Conservation (phyloP, 2,329 filamentous ascomycete species). For the Bipolaris zeicola region DNA sequence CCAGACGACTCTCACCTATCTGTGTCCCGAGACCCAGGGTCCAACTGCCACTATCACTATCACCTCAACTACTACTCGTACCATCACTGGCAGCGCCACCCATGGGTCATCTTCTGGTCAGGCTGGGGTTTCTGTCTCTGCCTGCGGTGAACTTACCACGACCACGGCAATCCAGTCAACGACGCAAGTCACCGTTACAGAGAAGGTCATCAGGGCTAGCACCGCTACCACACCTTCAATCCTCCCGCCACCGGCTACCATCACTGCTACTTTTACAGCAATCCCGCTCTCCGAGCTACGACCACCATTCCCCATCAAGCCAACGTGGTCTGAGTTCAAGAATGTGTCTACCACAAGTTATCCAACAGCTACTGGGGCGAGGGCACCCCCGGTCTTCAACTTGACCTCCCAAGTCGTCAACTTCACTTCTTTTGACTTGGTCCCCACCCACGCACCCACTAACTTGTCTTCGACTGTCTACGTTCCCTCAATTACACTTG, state of each 20-base stretch:
- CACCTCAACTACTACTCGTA: slow-evolving; percentile 26
- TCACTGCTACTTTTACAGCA: slow-evolving; percentile 4
- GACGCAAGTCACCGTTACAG: slow-evolving; percentile 4
- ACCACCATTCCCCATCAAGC: neutral
- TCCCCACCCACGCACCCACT: neutral
- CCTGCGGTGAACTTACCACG: slow-evolving; percentile 15
- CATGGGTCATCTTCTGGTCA: slow-evolving; percentile 1
- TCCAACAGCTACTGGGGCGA: neutral
- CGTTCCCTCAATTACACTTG: neutral
- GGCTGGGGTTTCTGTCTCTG: neutral
- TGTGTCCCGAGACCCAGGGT: slow-evolving; percentile 23
- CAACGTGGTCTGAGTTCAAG: neutral
- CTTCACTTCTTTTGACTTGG: neutral
- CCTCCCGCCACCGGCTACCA: neutral
- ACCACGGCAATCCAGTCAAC: slow-evolving; percentile 27
- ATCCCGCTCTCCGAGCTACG: neutral
- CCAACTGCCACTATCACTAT: slow-evolving; percentile 20
- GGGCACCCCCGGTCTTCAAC: neutral
- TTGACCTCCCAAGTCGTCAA: neutral
- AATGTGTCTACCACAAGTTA: neutral
- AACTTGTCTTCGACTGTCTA: slow-evolving; percentile 5
- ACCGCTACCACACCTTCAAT: neutral
- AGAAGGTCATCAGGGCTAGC: neutral
- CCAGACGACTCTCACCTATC: slow-evolving; percentile 30
- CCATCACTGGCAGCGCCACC: neutral